These are phyloP conservation scores for Halophytophthora polymorphica DNA, from an alignment of 352 stramenopile genomes.

Conservation along the genomic window DNA sequence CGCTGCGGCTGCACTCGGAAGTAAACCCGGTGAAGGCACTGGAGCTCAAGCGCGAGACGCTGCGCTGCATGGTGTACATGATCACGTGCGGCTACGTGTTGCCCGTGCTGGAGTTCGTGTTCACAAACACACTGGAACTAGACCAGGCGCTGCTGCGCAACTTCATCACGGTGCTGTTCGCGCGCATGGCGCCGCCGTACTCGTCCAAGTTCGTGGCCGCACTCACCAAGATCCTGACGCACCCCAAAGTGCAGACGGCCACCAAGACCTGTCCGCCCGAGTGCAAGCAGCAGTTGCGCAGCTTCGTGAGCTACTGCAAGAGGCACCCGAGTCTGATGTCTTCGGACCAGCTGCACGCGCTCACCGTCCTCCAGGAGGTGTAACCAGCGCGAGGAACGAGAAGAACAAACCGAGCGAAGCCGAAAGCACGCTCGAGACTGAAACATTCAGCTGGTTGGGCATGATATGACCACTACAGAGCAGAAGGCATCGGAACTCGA, in stretches of 20 bases:
- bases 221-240: conserved; percentile 70
- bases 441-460: too few relatives aligned
- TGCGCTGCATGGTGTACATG: conserved; percentile 87
- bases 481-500: too few relatives aligned
- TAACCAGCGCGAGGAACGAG: conserved; percentile 13
- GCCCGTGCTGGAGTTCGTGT: conserved; percentile 81
- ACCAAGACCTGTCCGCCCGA: conserved; percentile 77
- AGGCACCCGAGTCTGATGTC: conserved; percentile 58
- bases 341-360: conserved; percentile 60
- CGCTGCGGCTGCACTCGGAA: conserved; percentile 66
- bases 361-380: conserved; percentile 47
- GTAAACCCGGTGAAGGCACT: conserved; percentile 85
- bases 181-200: conserved; percentile 69
- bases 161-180: conserved; percentile 81
- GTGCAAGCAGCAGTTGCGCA: conserved; percentile 69
- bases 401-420: background rate
- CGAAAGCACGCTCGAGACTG: too few relatives aligned
- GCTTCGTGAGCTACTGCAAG: conserved; percentile 67
- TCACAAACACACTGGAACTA: conserved; percentile 72
- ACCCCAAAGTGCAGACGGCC: conserved; percentile 82
- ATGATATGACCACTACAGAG: too few relatives aligned
- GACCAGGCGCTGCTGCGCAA: conserved; percentile 83
- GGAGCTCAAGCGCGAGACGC: conserved; percentile 79
- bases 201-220: conserved; percentile 73
- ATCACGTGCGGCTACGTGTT: conserved; percentile 86